Evolutionary conservation across 2,329 filamentous ascomycete species (phyloP).

Genomic region (Neopestalotiopsis clavispora): DNA sequence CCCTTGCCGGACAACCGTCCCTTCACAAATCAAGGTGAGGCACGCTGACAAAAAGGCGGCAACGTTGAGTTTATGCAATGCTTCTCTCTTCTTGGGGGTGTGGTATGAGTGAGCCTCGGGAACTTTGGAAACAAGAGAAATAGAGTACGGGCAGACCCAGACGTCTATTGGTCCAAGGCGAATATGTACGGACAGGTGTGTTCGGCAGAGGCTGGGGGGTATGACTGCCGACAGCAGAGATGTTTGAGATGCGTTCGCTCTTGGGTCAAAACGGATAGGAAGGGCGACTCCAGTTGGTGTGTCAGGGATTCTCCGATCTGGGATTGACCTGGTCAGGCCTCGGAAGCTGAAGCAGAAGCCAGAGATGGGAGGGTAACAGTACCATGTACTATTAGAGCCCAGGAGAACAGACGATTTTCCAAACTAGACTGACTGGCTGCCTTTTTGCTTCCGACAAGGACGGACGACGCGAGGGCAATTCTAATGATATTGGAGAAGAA

Average conservation of each 20-base stretch:
- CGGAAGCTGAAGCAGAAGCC: constrained; percentile 9
- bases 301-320: constrained; percentile 16
- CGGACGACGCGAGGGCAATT: not conserved
- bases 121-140: not conserved
- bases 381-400: too few species aligned
- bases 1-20: not conserved
- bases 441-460: not conserved
- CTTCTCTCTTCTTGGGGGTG: not conserved
- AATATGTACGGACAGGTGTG: not conserved
- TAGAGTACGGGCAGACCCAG: not conserved
- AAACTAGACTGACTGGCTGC: not conserved
- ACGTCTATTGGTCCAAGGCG: not conserved
- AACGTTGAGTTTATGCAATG: not conserved
- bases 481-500: not conserved
- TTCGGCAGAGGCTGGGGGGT: not conserved
- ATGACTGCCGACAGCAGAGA: constrained; percentile 8
- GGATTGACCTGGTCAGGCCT: constrained; percentile 14
- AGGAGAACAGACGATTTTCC: constrained; percentile 6
- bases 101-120: not conserved
- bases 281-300: constrained; percentile 2
- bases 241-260: constrained; percentile 15
- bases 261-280: not conserved
- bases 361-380: not conserved
- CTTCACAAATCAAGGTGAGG: not conserved
- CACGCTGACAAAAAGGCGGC: not conserved